Conservation (phyloP, 495 filamentous ascomycete species). For the Pyronema domesticum region DNA sequence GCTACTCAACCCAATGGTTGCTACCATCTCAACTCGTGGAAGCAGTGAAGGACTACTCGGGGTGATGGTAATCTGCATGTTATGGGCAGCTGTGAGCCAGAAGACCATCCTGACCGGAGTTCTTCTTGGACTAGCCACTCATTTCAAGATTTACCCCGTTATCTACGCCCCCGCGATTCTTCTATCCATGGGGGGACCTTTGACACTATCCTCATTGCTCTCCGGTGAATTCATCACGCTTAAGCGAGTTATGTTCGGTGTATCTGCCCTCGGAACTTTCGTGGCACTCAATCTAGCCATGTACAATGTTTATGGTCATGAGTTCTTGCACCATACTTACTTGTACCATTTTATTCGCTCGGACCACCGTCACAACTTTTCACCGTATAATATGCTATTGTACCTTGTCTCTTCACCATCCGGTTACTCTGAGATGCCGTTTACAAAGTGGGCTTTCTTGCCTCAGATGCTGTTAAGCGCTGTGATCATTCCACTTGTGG, state of each 20-base stretch:
- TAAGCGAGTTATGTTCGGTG: slow-evolving; percentile 39
- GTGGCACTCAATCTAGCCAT: slow-evolving; percentile 51
- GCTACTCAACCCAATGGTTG: slow-evolving; percentile 96
- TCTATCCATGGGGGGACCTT: slow-evolving; percentile 67
- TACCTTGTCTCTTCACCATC: slow-evolving; percentile 56
- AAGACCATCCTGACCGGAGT: slow-evolving; percentile 48
- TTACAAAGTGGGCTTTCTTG: slow-evolving; percentile 71
- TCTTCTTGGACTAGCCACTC: slow-evolving; percentile 66
- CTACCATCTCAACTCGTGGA: slow-evolving; percentile 81
- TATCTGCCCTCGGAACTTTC: slow-evolving; percentile 53
- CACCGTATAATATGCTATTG: slow-evolving; percentile 79
- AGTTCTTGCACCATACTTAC: slow-evolving; percentile 78
- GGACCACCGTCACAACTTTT: slow-evolving; percentile 97
- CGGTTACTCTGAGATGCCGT: slow-evolving; percentile 27
- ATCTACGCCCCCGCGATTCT: slow-evolving; percentile 76
- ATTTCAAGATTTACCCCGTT: slow-evolving; percentile 98
- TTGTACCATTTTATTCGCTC: slow-evolving; percentile 81
- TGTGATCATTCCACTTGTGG: slow-evolving; percentile 52
- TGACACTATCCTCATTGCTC: background rate
- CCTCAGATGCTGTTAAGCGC: slow-evolving; percentile 70
- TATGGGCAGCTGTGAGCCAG: slow-evolving; percentile 55
- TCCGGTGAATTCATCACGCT: background rate
- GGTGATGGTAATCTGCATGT: slow-evolving; percentile 57
- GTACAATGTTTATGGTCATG: slow-evolving; percentile 51
- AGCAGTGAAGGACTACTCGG: slow-evolving; percentile 83